Conservation (phyloP, 306 rosid species). For the Styphnolobium japonicum region DNA sequence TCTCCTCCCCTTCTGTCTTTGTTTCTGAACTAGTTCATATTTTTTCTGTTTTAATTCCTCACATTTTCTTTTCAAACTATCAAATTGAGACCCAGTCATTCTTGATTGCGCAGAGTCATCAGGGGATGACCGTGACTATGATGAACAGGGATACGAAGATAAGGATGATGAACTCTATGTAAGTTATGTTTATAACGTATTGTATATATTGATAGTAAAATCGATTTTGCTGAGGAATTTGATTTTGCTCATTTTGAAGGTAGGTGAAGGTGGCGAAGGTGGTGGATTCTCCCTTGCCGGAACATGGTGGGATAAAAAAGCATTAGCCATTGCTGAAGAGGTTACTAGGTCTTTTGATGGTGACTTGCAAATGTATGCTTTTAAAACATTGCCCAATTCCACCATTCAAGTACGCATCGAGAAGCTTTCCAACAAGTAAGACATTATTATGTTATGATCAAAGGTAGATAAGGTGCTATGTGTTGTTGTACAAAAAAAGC, state of each 20-base stretch:
- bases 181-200: conserved; percentile 21
- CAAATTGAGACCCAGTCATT: conserved; percentile 19
- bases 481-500: not conserved
- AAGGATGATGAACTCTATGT: conserved; percentile 57
- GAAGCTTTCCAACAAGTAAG: conserved; percentile 78
- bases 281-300: conserved; percentile 90
- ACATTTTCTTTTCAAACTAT: not conserved
- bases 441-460: not conserved
- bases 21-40: not conserved
- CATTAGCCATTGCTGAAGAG: conserved; percentile 74
- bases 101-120: conserved; percentile 37
- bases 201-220: not conserved
- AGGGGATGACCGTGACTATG: too few relatives aligned
- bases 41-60: not conserved
- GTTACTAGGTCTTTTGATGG: conserved; percentile 66
- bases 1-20: not conserved
- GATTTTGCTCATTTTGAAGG: conserved; percentile 44
- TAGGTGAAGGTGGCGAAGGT: conserved; percentile 86
- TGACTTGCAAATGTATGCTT: conserved; percentile 76
- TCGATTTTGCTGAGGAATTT: not conserved
- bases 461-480: not conserved
- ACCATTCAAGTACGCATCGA: conserved; percentile 81
- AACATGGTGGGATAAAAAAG: conserved; percentile 92
- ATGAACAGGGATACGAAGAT: too few relatives aligned
- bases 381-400: conserved; percentile 62